Conservation (phyloP, 805 yeast genomes). For the Starmerella bacillaris region DNA sequence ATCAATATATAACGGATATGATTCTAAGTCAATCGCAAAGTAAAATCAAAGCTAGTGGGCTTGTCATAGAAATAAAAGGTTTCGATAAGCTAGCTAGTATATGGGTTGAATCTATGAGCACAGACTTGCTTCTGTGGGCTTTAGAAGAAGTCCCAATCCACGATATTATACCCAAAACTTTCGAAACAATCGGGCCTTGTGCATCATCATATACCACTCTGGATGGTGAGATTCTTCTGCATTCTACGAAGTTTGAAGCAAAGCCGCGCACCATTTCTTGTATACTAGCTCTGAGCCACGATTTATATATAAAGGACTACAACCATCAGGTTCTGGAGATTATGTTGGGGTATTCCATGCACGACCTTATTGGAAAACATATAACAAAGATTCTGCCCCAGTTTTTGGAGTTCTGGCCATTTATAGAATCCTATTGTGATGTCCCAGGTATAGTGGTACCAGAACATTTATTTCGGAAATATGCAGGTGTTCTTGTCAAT, state of each 20-base stretch:
- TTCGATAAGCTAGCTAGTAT: constrained; percentile 66
- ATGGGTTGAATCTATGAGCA: constrained; percentile 57
- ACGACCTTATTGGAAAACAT: constrained; percentile 6
- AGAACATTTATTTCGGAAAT: constrained; percentile 71
- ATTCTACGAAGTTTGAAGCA: constrained; percentile 1
- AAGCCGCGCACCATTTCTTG: constrained; percentile 5
- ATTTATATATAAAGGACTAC: constrained; percentile 27
- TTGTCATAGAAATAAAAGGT: constrained; percentile 25
- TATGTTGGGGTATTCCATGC: constrained; percentile 11
- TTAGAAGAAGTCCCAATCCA: constrained; percentile 50
- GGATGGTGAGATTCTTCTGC: neutral
- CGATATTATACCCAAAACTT: neutral
- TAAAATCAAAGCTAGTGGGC: constrained; percentile 6
- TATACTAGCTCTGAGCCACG: constrained; percentile 4
- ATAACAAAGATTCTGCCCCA: constrained; percentile 15
- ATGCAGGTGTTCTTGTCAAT: constrained; percentile 13
- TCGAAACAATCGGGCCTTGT: neutral
- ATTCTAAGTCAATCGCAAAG: neutral
- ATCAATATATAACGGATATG: constrained; percentile 1
- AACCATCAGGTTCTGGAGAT: constrained; percentile 14
- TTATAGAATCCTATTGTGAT: constrained; percentile 25
- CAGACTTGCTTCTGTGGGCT: constrained; percentile 48
- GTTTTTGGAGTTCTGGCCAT: constrained; percentile 25
- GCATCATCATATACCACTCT: neutral
- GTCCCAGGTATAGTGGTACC: constrained; percentile 62